These are phyloP conservation scores for Diaporthe humulicola DNA, from an alignment of 2,329 filamentous ascomycete genomes.

Conservation along the genomic window DNA sequence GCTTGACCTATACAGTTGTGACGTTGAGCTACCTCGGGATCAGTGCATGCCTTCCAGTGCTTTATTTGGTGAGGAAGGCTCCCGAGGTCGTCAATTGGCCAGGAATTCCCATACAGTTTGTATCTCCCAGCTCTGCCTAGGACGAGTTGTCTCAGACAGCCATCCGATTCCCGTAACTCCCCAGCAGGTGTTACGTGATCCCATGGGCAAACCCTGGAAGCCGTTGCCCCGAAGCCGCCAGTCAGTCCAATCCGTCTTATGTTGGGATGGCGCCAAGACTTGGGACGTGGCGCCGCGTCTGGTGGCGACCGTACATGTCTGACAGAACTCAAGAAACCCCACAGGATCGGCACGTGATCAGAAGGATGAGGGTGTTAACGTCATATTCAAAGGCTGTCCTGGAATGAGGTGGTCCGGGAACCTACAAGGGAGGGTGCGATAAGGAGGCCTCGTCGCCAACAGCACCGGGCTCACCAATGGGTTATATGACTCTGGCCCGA, in stretches of 20 bases:
- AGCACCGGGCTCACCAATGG: not conserved
- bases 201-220: not conserved
- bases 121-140: not conserved
- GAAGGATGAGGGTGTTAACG: not conserved
- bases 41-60: not conserved
- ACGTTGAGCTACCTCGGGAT: not conserved
- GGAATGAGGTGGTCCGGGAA: no score
- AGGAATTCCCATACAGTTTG: no score
- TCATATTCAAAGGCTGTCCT: no score
- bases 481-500: no score
- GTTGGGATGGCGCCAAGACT: not conserved
- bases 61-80: not conserved
- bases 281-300: not conserved
- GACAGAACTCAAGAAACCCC: not conserved
- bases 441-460: no score
- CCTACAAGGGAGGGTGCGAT: no score
- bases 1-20: not conserved
- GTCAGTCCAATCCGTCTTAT: not conserved
- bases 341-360: not conserved
- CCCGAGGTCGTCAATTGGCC: not conserved
- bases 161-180: not conserved
- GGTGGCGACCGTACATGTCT: not conserved
- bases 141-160: not conserved
- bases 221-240: not conserved
- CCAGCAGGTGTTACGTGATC: no score